Conservation (phyloP, 768 basidiomycete species). For the Termitomyces titanicus region DNA sequence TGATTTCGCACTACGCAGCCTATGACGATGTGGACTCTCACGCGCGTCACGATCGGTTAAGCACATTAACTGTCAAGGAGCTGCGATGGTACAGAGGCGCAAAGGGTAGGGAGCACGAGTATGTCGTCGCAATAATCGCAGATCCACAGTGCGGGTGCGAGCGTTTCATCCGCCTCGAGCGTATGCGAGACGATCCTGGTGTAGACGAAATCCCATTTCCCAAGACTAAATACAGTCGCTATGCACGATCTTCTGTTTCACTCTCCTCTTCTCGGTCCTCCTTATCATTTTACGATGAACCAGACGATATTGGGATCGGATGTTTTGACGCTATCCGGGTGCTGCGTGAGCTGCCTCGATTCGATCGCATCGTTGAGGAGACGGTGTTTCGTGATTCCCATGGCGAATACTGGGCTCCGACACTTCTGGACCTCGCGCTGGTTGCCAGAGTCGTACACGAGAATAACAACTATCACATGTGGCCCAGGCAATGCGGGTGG, state of each 20-base stretch:
- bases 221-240: neutral
- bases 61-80: conserved; percentile 10
- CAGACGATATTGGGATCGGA: neutral
- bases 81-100: conserved; percentile 10
- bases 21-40: conserved; percentile 7
- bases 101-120: conserved; percentile 10
- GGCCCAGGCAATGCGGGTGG: conserved; percentile 13
- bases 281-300: conserved; percentile 6
- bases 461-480: conserved; percentile 13
- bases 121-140: conserved; percentile 10
- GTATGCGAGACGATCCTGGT: conserved; percentile 7
- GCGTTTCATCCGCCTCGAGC: conserved; percentile 11
- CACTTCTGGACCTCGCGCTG: conserved; percentile 12
- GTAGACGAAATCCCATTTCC: neutral
- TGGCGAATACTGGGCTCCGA: conserved; percentile 5
- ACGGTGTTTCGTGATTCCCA: conserved; percentile 8
- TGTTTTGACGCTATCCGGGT: conserved; percentile 10
- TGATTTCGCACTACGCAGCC: conserved; percentile 10
- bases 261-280: conserved; percentile 7
- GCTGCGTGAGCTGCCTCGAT: conserved; percentile 7
- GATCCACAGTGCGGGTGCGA: conserved; percentile 11
- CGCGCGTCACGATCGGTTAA: conserved; percentile 6
- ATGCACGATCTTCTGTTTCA: conserved; percentile 3
- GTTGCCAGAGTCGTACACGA: conserved; percentile 10
- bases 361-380: conserved; percentile 7